A percentile compares a stretch with the other conserved stretches of the same genome.
These are phyloP conservation scores for Suillus placidus DNA, from an alignment of 768 basidiomycete species.

Conservation along the genomic window DNA sequence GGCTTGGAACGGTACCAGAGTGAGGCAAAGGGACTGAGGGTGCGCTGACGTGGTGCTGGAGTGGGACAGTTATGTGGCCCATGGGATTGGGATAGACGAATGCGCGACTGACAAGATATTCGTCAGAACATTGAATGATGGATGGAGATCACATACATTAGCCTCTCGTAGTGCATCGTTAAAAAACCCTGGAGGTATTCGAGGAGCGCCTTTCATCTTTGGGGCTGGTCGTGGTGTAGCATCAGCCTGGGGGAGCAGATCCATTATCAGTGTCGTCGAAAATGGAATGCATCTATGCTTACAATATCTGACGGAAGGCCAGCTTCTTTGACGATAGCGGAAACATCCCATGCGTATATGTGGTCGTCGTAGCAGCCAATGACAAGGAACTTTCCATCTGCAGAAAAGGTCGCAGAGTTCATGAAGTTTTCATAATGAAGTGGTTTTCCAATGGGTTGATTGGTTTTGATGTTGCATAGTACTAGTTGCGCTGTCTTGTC, in stretches of 20 bases:
- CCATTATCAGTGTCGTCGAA: background rate
- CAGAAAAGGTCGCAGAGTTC: background rate
- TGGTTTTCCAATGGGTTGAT: background rate
- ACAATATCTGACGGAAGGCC: background rate
- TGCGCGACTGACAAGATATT: background rate
- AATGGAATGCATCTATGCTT: background rate
- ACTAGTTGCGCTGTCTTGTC: too few relatives aligned
- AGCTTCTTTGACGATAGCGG: background rate
- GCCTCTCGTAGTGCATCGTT: background rate
- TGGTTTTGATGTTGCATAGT: too few relatives aligned
- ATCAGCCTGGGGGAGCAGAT: background rate
- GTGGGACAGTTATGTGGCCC: background rate
- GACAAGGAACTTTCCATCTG: background rate
- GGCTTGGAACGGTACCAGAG: background rate
- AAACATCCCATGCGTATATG: background rate
- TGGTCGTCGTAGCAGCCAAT: background rate
- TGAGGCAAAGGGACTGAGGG: background rate
- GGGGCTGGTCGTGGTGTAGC: background rate
- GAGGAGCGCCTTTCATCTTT: background rate
- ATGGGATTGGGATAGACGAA: too few relatives aligned
- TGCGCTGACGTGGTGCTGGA: background rate
- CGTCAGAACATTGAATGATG: background rate
- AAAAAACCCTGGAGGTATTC: background rate
- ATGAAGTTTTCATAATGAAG: background rate
- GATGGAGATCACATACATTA: background rate